phyloP scores from a whole-genome alignment of 2,329 filamentous ascomycete genomes.

The Xylaria sp. region DNA sequence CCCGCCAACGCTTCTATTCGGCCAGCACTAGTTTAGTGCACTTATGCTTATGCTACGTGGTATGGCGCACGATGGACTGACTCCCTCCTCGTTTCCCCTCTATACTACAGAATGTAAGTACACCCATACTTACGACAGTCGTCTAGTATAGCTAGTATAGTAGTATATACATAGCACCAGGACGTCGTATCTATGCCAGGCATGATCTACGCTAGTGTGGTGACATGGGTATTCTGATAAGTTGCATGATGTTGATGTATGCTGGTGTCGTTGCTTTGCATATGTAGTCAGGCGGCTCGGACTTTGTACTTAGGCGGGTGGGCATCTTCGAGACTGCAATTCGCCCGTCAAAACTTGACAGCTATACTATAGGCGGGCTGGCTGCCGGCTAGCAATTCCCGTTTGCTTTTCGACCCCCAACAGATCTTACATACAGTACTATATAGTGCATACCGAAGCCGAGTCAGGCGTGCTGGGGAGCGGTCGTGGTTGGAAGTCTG shows the following conservation, averaged over 20 bases:
- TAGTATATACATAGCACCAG: too few species aligned
- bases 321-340: neutral
- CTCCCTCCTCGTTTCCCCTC: too few species aligned
- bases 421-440: too few species aligned
- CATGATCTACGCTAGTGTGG: neutral
- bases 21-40: too few species aligned
- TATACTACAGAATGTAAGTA: too few species aligned
- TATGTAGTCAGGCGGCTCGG: conserved; percentile 17
- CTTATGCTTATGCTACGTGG: too few species aligned
- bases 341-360: neutral
- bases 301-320: neutral
- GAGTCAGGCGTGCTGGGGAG: conserved; percentile 3
- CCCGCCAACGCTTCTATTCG: too few species aligned
- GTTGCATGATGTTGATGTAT: neutral
- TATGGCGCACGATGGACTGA: too few species aligned
- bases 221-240: neutral
- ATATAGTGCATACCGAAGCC: too few species aligned
- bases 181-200: too few species aligned
- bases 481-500: neutral
- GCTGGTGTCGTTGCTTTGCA: conserved; percentile 13
- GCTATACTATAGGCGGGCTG: neutral
- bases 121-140: too few species aligned
- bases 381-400: neutral
- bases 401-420: neutral
- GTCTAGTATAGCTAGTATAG: too few species aligned